These are phyloP conservation scores for Apiospora hydei DNA, from an alignment of 2,329 filamentous ascomycete genomes.

Conservation along the genomic window DNA sequence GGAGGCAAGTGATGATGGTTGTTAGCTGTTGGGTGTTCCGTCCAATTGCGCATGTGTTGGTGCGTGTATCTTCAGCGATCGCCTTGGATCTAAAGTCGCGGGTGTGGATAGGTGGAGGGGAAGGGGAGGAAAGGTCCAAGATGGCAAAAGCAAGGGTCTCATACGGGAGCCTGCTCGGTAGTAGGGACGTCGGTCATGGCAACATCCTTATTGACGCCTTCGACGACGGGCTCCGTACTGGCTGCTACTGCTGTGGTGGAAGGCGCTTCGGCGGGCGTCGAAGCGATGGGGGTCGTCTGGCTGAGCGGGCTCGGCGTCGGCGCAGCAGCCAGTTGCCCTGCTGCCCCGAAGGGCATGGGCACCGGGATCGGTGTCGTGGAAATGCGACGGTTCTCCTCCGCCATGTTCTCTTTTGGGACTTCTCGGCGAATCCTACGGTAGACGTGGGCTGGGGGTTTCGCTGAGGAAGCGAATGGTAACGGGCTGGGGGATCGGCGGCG, in stretches of 20 bases:
- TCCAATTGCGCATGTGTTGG: not conserved
- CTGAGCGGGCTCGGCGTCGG: slow-evolving; percentile 28
- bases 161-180: slow-evolving; percentile 50
- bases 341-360: slow-evolving; percentile 26
- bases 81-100: not conserved
- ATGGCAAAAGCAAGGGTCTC: slow-evolving; percentile 27
- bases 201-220: slow-evolving; percentile 43
- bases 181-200: slow-evolving; percentile 52
- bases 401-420: slow-evolving; percentile 9
- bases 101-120: not conserved
- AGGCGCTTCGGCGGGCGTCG: not conserved
- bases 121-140: not conserved
- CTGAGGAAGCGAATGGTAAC: not conserved
- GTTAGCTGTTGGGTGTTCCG: not conserved
- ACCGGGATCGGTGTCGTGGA: slow-evolving; percentile 32
- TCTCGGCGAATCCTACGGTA: not conserved
- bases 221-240: slow-evolving; percentile 27
- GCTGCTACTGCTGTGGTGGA: slow-evolving; percentile 24
- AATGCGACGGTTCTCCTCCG: slow-evolving; percentile 29
- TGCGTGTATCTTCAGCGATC: not conserved
- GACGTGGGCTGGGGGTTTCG: too few relatives aligned
- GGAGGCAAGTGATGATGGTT: not conserved
- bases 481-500: not conserved
- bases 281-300: slow-evolving; percentile 32
- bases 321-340: slow-evolving; percentile 17